Conservation (phyloP, 2,329 filamentous ascomycete species). For the Zalaria sp. region DNA sequence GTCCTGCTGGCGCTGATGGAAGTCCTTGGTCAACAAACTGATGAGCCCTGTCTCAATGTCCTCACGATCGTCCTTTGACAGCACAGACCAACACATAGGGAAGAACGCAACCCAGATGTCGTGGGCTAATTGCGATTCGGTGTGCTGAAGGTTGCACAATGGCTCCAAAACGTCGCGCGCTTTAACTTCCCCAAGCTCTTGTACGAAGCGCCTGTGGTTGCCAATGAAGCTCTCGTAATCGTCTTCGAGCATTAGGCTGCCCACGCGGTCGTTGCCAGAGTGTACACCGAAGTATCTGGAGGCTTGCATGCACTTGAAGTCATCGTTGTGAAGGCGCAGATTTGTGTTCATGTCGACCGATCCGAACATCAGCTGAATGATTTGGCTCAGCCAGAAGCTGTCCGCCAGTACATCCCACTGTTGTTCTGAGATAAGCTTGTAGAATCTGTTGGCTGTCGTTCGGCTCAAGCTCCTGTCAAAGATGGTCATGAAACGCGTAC, state of each 20-base stretch:
- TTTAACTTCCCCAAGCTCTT: conserved; percentile 72
- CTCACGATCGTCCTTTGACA: conserved; percentile 72
- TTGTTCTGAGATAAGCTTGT: conserved; percentile 79
- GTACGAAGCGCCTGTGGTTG: conserved; percentile 68
- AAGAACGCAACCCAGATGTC: conserved; percentile 86
- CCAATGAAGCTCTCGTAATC: conserved; percentile 67
- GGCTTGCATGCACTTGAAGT: conserved; percentile 65
- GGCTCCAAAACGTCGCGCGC: conserved; percentile 82
- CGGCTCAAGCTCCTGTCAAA: conserved; percentile 93
- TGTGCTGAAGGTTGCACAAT: conserved; percentile 80
- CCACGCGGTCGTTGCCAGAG: conserved; percentile 50
- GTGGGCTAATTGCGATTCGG: conserved; percentile 67
- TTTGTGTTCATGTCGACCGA: conserved; percentile 74
- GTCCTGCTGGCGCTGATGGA: conserved; percentile 86
- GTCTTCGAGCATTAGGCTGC: conserved; percentile 62
- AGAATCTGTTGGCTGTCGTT: conserved; percentile 73
- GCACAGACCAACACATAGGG: conserved; percentile 83
- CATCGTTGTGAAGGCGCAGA: conserved; percentile 66
- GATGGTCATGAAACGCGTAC: conserved; percentile 89
- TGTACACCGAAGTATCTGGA: conserved; percentile 63
- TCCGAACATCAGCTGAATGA: conserved; percentile 81
- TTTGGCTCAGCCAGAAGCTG: conserved; percentile 94
- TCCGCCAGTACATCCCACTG: conserved; percentile 95
- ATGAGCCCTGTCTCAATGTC: conserved; percentile 88
- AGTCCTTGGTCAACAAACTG: conserved; percentile 84